These are phyloP conservation scores for Colletotrichum siamense DNA, from an alignment of 2,329 filamentous ascomycete genomes.

Conservation along the genomic window DNA sequence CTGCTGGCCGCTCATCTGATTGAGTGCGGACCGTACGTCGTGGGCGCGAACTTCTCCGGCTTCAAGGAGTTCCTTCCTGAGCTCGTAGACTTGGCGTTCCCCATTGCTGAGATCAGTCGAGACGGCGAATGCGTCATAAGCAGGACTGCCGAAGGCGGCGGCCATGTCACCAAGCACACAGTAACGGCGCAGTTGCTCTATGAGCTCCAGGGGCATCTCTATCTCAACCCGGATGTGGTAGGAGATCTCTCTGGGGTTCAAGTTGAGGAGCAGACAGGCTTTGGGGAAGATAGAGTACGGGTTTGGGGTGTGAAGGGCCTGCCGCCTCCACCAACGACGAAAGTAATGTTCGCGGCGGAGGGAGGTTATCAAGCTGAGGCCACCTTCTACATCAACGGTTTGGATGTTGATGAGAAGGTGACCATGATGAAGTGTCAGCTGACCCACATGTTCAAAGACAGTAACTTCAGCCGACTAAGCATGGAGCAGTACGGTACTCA, in stretches of 20 bases:
- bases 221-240: constrained; percentile 54
- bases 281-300: constrained; percentile 36
- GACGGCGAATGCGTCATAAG: constrained; percentile 51
- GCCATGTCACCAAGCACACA: constrained; percentile 36
- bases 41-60: constrained; percentile 57
- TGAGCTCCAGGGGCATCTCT: constrained; percentile 52
- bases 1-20: constrained; percentile 55
- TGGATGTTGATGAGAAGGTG: constrained; percentile 24
- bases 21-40: constrained; percentile 56
- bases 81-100: constrained; percentile 45
- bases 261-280: constrained; percentile 35
- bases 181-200: constrained; percentile 55
- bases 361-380: constrained; percentile 52
- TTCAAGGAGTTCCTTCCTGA: constrained; percentile 34
- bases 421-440: constrained; percentile 29
- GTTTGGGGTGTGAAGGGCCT: constrained; percentile 45
- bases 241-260: constrained; percentile 41
- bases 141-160: constrained; percentile 31
- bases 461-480: constrained; percentile 39
- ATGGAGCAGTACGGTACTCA: constrained; percentile 32
- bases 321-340: constrained; percentile 55
- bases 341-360: constrained; percentile 54
- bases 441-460: constrained; percentile 26
- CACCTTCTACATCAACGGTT: constrained; percentile 17
- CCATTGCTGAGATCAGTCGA: constrained; percentile 52